Base-by-base conservation (phyloP, 2,329 filamentous ascomycete species). In the Diaporthe sp. region DNA sequence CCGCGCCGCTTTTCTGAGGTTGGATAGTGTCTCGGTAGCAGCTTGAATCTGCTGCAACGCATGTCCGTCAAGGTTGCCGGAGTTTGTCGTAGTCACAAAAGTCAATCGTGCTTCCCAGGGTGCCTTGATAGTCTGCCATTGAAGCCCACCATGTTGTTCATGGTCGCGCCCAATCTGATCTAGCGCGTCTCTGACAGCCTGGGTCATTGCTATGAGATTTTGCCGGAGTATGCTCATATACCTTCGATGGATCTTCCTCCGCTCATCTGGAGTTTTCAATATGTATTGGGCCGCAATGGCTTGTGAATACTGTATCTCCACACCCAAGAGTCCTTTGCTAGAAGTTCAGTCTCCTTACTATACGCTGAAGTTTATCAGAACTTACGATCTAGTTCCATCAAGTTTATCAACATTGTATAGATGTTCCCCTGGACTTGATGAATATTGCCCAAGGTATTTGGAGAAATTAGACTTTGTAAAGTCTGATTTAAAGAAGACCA, bases 291-390 rank as follows among this genome's bases (percentile, higher is more conserved):
- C 31, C 2, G 44, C 44, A 4, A 68, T n/a, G 28, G 4, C 62
- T 68, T 68, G 62, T 4, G 44, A 37, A 68, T 68, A 68, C 44
- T 68, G 62, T 37, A 51, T 25, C 22, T 68, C 44, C 8, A 51
- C 22, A 4, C 62, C 62, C 5, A 53, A 8, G 2, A 68, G 62
- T 6, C 62, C 62, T 68, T 15, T 9, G n/a, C 25, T 17, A 22
- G 31, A 31, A n/a, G 6, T 25, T 68, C 7, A 68, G 46, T 68
- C 0, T 17, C 31, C 9, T 28, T 39, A 2, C 5, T 51, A 9
- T 15, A 49, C 15, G 4, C 34, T 4, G 3, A 3, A 19, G 7
- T 10, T 3, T 10, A 5, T 25, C 5, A 15, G 17, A 25, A 68
- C 62, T 39, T 34, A 68, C 62, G 44, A 7, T 31, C 46, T 13